Base-by-base conservation (phyloP, 2,329 filamentous ascomycete species). In the Diplodia sapinea region DNA sequence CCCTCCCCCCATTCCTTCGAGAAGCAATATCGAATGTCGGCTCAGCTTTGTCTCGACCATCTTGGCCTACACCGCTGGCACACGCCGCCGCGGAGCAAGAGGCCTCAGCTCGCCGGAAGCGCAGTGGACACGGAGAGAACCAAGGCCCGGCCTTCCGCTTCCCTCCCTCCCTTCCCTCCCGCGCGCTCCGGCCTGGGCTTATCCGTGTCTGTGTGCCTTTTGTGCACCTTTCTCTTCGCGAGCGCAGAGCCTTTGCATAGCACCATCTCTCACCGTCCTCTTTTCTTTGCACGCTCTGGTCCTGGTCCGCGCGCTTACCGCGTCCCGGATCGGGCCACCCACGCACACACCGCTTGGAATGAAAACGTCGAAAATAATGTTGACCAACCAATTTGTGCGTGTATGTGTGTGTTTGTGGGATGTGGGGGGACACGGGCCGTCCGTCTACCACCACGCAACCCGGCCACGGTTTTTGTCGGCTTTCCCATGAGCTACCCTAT, bases 21-120 rank as follows among this genome's bases (percentile, higher is more conserved):
- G 59, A 63, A 63, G 59, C 59, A 63, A 63, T 63, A 52, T 63
- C 59, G 59, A 63, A 63, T 63, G 51, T 63, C 36, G 47, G 47
- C n/a, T 50, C 38, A n/a, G 12, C 23, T 47, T 40, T 43, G 47
- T 43, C 57, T 17, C 33, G 38, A 15, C 33, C 31, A 47, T 5
- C 33, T n/a, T 31, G 17, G 13, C 55, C 23, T 38, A 59, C 57
- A 62, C 57, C 57, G 57, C 57, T 62, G 40, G 57, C 40, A 8
- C 26, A 23, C 55, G 31, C 40, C n/a, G 59, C 31, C 31, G 31
- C 31, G 31, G 31, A 33, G 31, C 31, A 33, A 33, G 31, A 33
- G 31, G 31, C 31, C 31, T 33, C 8, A 33, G 31, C 31, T 33
- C 31, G 6, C 31, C 31, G 31, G 31, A 33, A 33, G 6, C 31